Evolutionary conservation across 768 basidiomycete species (phyloP), one percentile per base, ranked within the genome.

Genomic region (Naganishia randhawae): DNA sequence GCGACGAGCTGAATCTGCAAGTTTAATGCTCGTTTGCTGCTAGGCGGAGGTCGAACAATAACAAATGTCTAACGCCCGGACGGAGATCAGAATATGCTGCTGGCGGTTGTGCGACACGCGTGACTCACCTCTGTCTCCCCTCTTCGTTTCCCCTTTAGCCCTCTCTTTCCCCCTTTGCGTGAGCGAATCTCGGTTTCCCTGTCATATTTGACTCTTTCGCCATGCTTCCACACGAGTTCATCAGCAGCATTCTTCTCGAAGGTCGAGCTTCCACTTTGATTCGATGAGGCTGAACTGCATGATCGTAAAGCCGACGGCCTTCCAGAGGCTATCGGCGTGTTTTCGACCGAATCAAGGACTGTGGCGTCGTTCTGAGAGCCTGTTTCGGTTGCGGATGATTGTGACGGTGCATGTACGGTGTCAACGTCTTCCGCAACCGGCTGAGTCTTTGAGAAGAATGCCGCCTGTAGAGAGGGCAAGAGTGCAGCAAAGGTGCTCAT

Each of bases 1-100:
- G 77, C 73, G 0, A 95, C 88, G 48, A 96, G 87, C 78, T 96
- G 93, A 13, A 96, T 87, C 74, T 96, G 93, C 0, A 95, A 83
- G 77, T 94, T 93, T 50, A 94, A 83, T 0, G 92, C 89, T 71
- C 94, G 91, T 70, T 89, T 89, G n/a, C 89, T 86, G 0, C 91
- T 91, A 2, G 92, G 92, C 5, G 93, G 93, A 32, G 69, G 69
- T 57, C 90, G 86, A 65, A 95, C 93, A 75, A 95, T 87, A 67
- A 94, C 90, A 81, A 93, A 92, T 0, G 89, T 90, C 92, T 94
- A 13, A 42, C 10, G 22, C 5, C 5, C 25, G 57, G 7, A 9
- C 27, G 27, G 39, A 45, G 14, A 25, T 55, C 67, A 62, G 41
- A 41, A 14, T 37, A 10, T 3, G 25, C 7, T 3, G 52, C 14